Evolutionary conservation across 257 asterid genomes (phyloP), one percentile per base, ranked within the genome.

Genomic region (Penstemon barbatus): DNA sequence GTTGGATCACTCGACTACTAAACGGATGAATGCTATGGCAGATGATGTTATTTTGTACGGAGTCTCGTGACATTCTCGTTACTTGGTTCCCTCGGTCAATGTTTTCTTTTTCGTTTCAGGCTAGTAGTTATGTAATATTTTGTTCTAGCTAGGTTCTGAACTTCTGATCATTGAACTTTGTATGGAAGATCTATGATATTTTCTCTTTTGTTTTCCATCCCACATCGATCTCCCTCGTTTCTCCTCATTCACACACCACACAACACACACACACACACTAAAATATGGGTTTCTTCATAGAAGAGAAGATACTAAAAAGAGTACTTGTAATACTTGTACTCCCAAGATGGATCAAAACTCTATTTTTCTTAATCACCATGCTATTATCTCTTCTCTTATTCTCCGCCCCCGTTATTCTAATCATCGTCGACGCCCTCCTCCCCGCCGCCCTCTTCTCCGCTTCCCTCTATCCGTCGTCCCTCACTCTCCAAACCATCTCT

Each of bases 391-490:
- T 94, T 12, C 85, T 94, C 3, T 4, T 94, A 2, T 87, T 89
- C 76, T 94, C 99, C 0, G 89, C 96, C 13, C 99, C 99, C 3
- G 54, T 94, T 62, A 83, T 94, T 19, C 73, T 94, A 9, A 76
- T 73, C 19, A 72, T 94, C 65, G 91, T 92, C 66, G 99, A 94
- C 68, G 88, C 96, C 6, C 70, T 94, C 69, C 86, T 94, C 64
- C 99, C 99, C 11, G 82, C 97, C 49, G 97, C 92, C 9, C 77
- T 94, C 49, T 43, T 91, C 8, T 87, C 97, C 50, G 94, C 91
- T 69, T 79, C 92, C 36, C 67, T 82, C 5, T 50, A 89, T 33
- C 79, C 89, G 1, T 73, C 83, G 2, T 66, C 85, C 0, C 78
- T 85, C 37, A 73, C 82, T 8, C 46, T 76, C 11, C 76, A 68